Evolutionary conservation across 305 asterid genomes (phyloP), one percentile per base, ranked within the genome.

Genomic region (Fraxinus sp.): DNA sequence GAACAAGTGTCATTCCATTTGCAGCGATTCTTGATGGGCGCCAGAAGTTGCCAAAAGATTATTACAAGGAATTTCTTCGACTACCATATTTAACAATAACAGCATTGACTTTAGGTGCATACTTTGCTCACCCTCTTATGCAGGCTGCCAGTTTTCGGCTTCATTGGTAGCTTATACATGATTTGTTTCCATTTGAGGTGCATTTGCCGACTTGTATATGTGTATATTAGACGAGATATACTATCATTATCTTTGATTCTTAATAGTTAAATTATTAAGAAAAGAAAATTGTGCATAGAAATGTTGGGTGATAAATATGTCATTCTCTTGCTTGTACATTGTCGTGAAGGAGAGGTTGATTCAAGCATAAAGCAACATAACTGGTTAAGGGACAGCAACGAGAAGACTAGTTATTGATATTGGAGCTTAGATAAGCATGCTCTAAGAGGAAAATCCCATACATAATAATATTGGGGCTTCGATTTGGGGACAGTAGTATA

Each of bases 1-100:
- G 99, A 86, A 96, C 98, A 2, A 96, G 99, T 35, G 82, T 93
- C 24, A 79, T 92, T 7, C 99, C 99, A 0, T 96, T 96, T 84
- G 97, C 96, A 52, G 99, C 98, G 20, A 90, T 96, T 78, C 87
- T 94, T n/a, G 97, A 94, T 52, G 99, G 99, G 16, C 97, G 98
- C 5, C 98, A 94, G 87, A 93, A 96, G 95, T 85, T 96, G 89
- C 99, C 99, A 0, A 80, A 87, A 74, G 90, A 90, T 78, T 94
- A 89, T 86, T 92, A 85, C 85, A 93, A 92, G 91, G 98, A 96
- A 75, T 96, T 89, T 81, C 77, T 94, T 36, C 91, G 99, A 77
- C 77, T 96, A 86, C 99, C 99, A 0, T 96, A 96, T 78, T 71
- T 96, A 33, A 79, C 97, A 0, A 86, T 96, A 79, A 94, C 96